These are phyloP conservation scores for Lunularia cruciata DNA, from an alignment of 225 moss, liverwort and hornwort species.

Conservation along the genomic window DNA sequence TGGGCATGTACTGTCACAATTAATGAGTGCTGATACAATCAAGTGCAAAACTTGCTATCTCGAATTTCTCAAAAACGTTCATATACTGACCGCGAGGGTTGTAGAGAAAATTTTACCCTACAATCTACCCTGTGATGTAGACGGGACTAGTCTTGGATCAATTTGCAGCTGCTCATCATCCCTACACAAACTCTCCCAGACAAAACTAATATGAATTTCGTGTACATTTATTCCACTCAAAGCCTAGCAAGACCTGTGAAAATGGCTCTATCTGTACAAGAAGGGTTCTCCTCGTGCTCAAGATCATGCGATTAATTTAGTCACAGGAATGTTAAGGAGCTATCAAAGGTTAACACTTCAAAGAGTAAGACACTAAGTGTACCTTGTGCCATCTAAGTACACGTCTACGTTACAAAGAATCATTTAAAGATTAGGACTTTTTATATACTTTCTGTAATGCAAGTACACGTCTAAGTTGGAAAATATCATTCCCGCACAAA, in stretches of 20 bases:
- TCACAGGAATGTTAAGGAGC: not conserved
- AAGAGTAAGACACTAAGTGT: not conserved
- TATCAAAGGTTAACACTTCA: not conserved
- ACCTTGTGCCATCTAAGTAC: not conserved
- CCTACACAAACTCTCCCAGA: conserved; percentile 22
- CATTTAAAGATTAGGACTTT: not conserved
- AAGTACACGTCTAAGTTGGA: not conserved
- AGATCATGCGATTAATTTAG: not conserved
- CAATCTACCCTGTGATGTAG: conserved; percentile 23
- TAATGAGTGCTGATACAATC: conserved; percentile 1
- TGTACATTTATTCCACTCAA: too few species aligned
- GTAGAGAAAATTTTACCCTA: conserved; percentile 10
- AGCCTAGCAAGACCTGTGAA: not conserved
- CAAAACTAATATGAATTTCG: not conserved
- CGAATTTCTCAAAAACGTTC: not conserved
- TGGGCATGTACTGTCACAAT: conserved; percentile 1
- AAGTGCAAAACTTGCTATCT: not conserved
- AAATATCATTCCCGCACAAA: conserved; percentile 2
- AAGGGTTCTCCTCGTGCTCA: not conserved
- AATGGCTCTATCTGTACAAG: not conserved
- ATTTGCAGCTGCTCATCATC: not conserved
- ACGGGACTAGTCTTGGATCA: conserved; percentile 4
- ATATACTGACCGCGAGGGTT: not conserved
- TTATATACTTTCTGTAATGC: not conserved
- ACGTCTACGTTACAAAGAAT: not conserved